Base-by-base conservation (phyloP, 2,329 filamentous ascomycete species). In the Microcera coccophila region DNA sequence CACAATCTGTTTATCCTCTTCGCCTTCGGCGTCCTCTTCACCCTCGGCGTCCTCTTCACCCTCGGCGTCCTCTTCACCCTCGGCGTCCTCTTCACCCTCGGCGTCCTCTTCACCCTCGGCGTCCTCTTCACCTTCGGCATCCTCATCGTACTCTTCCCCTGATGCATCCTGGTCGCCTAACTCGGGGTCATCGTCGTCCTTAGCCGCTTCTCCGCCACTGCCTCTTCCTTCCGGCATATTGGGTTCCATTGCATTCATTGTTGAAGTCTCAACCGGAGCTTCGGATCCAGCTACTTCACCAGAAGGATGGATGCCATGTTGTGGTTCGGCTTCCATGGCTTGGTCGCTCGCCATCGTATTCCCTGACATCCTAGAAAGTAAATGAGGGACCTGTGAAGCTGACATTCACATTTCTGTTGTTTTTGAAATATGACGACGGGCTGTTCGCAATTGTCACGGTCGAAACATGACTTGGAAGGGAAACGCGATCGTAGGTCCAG, bases 311-410 rank as follows among this genome's bases (percentile, higher is more conserved):
- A 71, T 72, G 59, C 75, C 78, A 54, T 77, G 74, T 55, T 79
- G 77, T 43, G 78, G 67, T 60, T 79, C 74, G 45, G 81, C 76
- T 58, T 79, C 72, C 65, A 76, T 78, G 38, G 72, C 66, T 55
- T 77, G 75, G 42, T 72, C 69, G 54, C 70, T 76, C 39, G 71
- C 62, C 73, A 78, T 78, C 36, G 51, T 64, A 53, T 54, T n/a
- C 53, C 50, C 49, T 50, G 54, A 52, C 54, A 52, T 57, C 50
- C 48, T 45, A 45, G 49, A 47, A 50, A 50, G 44, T 45, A 41
- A 46, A 37, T 18, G 36, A 39, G 43, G 42, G 42, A 45, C 31
- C 40, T 39, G 24, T 42, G 31, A 38, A 32, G 38, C 40, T 53
- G 39, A 34, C 42, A 19, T 45, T 51, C 47, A 60, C 64, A 66